Conservation (phyloP, 495 filamentous ascomycete species). For the Choiromyces venosus region DNA sequence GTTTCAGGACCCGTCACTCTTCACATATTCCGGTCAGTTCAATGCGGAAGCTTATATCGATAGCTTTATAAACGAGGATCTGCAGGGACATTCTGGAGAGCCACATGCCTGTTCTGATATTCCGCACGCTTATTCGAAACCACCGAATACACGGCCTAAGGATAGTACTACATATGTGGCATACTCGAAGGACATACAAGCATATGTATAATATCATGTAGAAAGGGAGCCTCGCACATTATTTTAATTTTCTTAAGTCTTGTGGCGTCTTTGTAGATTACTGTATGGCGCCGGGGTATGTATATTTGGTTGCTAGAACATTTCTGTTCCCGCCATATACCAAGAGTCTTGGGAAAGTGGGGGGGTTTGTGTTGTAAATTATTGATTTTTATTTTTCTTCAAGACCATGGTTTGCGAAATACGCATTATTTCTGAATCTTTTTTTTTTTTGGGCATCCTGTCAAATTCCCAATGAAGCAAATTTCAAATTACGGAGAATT, state of each 20-base stretch:
- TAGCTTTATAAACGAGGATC: background rate
- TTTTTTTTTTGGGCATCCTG: background rate
- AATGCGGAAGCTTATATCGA: background rate
- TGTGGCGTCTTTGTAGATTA: background rate
- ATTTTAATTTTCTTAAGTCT: background rate
- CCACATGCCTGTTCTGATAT: background rate
- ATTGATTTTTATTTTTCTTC: background rate
- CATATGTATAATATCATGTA: background rate
- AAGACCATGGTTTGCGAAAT: background rate
- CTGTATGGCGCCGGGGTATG: background rate
- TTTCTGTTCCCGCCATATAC: background rate
- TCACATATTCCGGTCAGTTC: background rate
- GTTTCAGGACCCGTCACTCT: background rate
- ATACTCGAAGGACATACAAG: background rate
- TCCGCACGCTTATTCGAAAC: background rate
- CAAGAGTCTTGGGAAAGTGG: background rate
- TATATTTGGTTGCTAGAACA: background rate
- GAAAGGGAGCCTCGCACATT: background rate
- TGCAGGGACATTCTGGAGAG: background rate
- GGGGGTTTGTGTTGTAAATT: background rate
- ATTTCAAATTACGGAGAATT: background rate
- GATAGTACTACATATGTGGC: background rate
- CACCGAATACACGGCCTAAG: background rate
- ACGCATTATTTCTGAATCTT: background rate
- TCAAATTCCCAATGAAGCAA: background rate